Evolutionary conservation across 257 asterid species (phyloP), one percentile per base, ranked within the genome.

Genomic region (Linderniella brevidens): DNA sequence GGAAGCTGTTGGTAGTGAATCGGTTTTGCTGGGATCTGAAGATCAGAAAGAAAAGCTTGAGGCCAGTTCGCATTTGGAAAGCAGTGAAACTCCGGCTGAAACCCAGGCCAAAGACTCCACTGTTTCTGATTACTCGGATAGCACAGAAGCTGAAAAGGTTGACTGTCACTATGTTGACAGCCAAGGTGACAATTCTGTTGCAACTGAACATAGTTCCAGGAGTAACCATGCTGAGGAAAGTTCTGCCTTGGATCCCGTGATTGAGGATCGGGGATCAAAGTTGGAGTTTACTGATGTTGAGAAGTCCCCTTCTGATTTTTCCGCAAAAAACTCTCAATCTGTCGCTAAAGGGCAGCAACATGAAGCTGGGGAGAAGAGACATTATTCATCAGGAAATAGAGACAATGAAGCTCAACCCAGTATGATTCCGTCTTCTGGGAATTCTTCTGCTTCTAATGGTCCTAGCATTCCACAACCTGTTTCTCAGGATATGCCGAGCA

Each of bases 141-240:
- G 38, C 42, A n/a, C 20, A 35, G 47, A 64, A 55, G 45, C 53
- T 46, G 67, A 53, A 39, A 55, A 50, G 50, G 35, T 45, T 49
- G 60, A 55, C 40, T 19, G 41, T 50, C 54, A 53, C 15, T 65
- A 55, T 63, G 68, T 49, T 46, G 63, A 49, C 51, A 67, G 29
- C 53, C 68, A 62, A 54, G 79, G 56, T 47, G 62, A 49, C 41
- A 67, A 41, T 54, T 64, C 53, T 37, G 19, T 49, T 66, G 49
- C 55, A 13, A 57, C 47, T 17, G 48, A 57, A 32, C 58, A 56
- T 47, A 13, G 29, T 44, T 37, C 61, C 29, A 53, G 36, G 13
- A 15, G 58, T 42, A 38, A 44, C 42, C 63, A 56, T 19, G 44
- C 55, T 45, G 29, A 48, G 0, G 69, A 42, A 56, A 52, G 13